A percentile compares a stretch with the other conserved stretches of the same genome.
Evolutionary conservation across 2,329 filamentous ascomycete genomes (phyloP).

Genomic region (Rosellinia necatrix): DNA sequence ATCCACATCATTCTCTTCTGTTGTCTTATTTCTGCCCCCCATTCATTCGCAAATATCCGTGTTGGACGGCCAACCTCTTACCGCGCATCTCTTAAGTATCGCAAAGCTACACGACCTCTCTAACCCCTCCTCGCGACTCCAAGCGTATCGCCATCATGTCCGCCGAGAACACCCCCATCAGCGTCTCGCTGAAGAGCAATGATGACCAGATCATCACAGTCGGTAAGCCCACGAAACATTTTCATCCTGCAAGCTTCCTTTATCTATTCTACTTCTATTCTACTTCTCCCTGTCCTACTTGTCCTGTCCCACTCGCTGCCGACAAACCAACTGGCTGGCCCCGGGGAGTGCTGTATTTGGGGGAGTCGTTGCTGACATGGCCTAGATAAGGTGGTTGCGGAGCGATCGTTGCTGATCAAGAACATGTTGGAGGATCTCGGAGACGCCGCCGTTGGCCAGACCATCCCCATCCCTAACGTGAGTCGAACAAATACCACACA

Average conservation of each 20-base stretch:
- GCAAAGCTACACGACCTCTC: background rate
- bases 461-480: slow-evolving; percentile 88
- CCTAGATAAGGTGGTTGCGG: slow-evolving; percentile 79
- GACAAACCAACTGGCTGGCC: background rate
- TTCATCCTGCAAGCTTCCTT: too few relatives aligned
- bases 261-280: background rate
- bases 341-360: background rate
- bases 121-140: background rate
- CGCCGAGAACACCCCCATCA: slow-evolving; percentile 31
- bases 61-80: slow-evolving; percentile 3
- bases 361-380: slow-evolving; percentile 26
- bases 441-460: slow-evolving; percentile 63
- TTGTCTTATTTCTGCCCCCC: background rate
- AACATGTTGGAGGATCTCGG: slow-evolving; percentile 97
- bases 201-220: slow-evolving; percentile 54
- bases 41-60: background rate
- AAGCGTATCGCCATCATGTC: slow-evolving; percentile 22
- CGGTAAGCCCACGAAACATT: slow-evolving; percentile 48
- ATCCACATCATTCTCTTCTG: background rate
- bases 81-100: slow-evolving; percentile 8
- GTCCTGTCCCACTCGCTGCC: background rate
- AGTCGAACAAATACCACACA: slow-evolving; percentile 29
- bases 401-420: slow-evolving; percentile 95
- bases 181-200: slow-evolving; percentile 58
- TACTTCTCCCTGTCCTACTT: background rate